Evolutionary conservation across 768 basidiomycete genomes (phyloP).

Genomic region (Tylopilus sp.): DNA sequence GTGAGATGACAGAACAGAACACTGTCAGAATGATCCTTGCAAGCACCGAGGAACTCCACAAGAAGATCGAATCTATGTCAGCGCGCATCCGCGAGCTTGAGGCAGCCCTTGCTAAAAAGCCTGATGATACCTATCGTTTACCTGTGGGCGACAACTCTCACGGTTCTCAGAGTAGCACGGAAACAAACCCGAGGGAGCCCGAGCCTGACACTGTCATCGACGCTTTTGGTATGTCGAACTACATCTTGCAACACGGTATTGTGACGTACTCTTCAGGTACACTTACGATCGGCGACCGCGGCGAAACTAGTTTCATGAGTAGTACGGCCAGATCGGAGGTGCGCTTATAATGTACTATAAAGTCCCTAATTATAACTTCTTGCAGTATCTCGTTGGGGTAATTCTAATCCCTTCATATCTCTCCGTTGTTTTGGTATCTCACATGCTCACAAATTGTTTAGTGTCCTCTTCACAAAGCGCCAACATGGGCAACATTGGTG

Average conservation of each 20-base stretch:
- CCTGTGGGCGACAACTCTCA: slow-evolving; percentile 30
- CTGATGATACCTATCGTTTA: slow-evolving; percentile 49
- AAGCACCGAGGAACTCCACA: slow-evolving; percentile 69
- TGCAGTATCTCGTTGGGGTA: slow-evolving; percentile 59
- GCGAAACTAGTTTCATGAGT: slow-evolving; percentile 57
- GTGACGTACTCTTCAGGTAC: slow-evolving; percentile 41
- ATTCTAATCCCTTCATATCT: not conserved
- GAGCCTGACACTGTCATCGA: slow-evolving; percentile 48
- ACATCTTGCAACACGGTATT: not conserved
- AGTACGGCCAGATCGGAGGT: slow-evolving; percentile 70
- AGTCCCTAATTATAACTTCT: not conserved
- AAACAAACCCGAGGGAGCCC: slow-evolving; percentile 21
- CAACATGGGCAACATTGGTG: slow-evolving; percentile 12
- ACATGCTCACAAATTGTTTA: slow-evolving; percentile 5
- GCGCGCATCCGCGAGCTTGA: slow-evolving; percentile 62
- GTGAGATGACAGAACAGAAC: not conserved
- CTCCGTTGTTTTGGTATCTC: not conserved
- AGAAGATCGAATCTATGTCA: slow-evolving; percentile 53
- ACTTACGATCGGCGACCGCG: slow-evolving; percentile 51
- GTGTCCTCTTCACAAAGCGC: slow-evolving; percentile 22
- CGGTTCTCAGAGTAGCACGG: slow-evolving; percentile 22
- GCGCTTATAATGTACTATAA: slow-evolving; percentile 13
- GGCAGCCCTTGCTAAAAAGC: slow-evolving; percentile 48
- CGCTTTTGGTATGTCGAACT: slow-evolving; percentile 40
- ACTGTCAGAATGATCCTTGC: slow-evolving; percentile 51